Conservation (phyloP, 2,329 filamentous ascomycete genomes). For the Stenocarpella maydis region DNA sequence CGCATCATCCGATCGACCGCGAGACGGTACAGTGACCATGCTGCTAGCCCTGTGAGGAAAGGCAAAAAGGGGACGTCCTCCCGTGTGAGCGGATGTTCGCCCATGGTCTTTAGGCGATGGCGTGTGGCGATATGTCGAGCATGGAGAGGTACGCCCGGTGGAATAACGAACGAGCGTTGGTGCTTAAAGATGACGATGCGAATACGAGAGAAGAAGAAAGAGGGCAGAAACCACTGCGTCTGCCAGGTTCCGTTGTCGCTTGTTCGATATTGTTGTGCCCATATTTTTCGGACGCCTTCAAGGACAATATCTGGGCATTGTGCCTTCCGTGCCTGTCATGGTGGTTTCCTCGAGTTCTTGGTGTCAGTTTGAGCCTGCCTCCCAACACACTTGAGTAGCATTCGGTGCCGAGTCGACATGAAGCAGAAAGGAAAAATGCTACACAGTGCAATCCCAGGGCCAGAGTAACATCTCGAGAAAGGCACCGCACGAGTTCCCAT, state of each 20-base stretch:
- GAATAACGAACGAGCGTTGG: background rate
- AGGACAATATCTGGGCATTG: background rate
- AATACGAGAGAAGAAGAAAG: background rate
- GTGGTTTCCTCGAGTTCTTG: background rate
- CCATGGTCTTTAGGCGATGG: background rate
- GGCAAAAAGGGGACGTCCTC: constrained; percentile 36
- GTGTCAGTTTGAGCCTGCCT: background rate
- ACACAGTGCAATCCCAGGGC: background rate
- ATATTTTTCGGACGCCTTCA: background rate
- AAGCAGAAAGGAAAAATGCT: no score
- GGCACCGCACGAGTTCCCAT: background rate
- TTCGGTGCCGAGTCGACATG: background rate
- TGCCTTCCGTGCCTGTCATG: background rate
- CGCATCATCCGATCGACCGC: constrained; percentile 32
- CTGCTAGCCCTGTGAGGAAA: constrained; percentile 35
- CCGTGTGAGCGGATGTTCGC: background rate
- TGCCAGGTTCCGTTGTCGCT: background rate
- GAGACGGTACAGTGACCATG: constrained; percentile 34
- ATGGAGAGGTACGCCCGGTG: no score
- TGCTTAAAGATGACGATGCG: background rate
- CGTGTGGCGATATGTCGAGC: no score
- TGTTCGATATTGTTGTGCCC: no score
- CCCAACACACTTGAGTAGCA: background rate
- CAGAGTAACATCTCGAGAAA: no score
- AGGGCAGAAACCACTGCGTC: background rate